These are phyloP conservation scores for Sequoiadendron giganteum DNA, from an alignment of 75 land plant genomes.

Conservation along the genomic window DNA sequence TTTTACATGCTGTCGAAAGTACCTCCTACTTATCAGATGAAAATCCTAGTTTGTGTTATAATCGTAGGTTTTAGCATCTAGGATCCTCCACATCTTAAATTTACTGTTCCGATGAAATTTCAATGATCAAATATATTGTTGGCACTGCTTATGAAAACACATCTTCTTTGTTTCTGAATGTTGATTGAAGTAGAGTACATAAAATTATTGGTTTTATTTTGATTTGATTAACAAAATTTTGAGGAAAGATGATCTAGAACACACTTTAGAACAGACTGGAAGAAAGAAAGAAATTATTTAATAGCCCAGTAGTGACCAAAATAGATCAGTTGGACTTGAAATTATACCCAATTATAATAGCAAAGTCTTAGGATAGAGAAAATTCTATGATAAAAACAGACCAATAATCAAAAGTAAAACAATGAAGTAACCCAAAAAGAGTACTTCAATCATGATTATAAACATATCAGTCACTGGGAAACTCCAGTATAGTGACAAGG, in stretches of 20 bases:
- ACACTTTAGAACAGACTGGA: neutral
- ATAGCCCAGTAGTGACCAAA: too few species aligned
- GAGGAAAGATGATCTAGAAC: neutral
- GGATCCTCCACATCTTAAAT: neutral
- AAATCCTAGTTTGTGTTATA: neutral
- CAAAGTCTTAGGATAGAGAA: too few species aligned
- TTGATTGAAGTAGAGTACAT: neutral
- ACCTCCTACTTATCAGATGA: too few species aligned
- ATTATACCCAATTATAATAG: too few species aligned
- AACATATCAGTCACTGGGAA: neutral
- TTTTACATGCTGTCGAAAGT: too few species aligned
- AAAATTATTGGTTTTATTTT: neutral
- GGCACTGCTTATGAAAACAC: neutral
- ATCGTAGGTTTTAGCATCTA: neutral
- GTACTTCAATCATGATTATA: too few species aligned
- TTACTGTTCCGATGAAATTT: neutral
- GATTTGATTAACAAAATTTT: neutral
- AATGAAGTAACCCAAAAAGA: too few species aligned
- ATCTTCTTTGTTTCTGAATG: neutral
- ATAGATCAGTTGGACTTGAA: too few species aligned
- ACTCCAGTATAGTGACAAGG: neutral
- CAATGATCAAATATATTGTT: neutral
- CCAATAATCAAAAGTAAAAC: too few species aligned
- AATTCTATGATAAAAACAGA: too few species aligned
- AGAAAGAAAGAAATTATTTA: too few species aligned